Evolutionary conservation across 1,284 basidiomycete genomes (phyloP).

Genomic region (Caloboletus firmus): DNA sequence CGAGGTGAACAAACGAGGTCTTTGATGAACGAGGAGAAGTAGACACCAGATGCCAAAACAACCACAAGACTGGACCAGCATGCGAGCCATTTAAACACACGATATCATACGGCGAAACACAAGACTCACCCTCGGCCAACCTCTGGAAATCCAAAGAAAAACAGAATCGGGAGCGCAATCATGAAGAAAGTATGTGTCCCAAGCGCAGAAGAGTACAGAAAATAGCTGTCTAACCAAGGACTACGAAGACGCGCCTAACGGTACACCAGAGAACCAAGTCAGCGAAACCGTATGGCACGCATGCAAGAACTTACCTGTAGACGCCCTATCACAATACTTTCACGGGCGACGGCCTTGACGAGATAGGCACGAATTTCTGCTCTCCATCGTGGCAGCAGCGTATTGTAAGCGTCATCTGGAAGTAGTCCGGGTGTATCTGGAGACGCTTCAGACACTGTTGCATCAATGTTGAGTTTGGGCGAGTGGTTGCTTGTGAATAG

Average conservation of each 20-base stretch:
- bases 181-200: conserved; percentile 97
- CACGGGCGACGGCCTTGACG: conserved; percentile 58
- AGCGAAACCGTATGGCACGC: not conserved
- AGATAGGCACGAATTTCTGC: conserved; percentile 60
- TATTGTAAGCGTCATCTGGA: conserved; percentile 28
- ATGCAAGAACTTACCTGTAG: conserved; percentile 58
- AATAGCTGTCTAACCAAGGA: conserved; percentile 81
- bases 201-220: conserved; percentile 87
- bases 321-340: conserved; percentile 65
- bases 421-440: conserved; percentile 17
- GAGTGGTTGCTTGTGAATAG: not conserved
- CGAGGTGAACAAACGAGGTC: conserved; percentile 91
- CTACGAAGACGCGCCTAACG: conserved; percentile 57
- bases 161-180: conserved; percentile 81
- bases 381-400: conserved; percentile 53
- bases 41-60: conserved; percentile 81
- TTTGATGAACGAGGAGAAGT: conserved; percentile 81
- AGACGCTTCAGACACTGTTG: not conserved
- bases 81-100: not conserved
- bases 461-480: conserved; percentile 1
- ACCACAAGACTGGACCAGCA: conserved; percentile 58
- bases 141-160: conserved; percentile 81
- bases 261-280: not conserved
- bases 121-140: conserved; percentile 69
- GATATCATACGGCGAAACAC: not conserved